These are phyloP conservation scores for Rhizopogon roseolus DNA, from an alignment of 768 basidiomycete species.

Conservation along the genomic window DNA sequence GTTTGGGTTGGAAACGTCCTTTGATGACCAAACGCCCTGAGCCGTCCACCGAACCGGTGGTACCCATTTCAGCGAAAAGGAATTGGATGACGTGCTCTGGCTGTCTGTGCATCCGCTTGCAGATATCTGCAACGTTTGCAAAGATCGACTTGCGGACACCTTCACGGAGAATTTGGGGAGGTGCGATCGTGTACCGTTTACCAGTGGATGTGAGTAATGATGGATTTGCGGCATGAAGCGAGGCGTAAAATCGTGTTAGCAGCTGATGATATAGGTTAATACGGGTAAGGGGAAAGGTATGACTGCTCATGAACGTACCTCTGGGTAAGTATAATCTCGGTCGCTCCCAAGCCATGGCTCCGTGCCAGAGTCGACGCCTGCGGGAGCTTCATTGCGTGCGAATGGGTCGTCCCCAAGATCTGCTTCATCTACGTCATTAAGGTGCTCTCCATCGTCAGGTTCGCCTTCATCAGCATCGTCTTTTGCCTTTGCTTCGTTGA, in stretches of 20 bases:
- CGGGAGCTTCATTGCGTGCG: conserved; percentile 48
- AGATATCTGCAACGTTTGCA: conserved; percentile 95
- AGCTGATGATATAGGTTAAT: conserved; percentile 46
- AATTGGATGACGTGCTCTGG: conserved; percentile 98
- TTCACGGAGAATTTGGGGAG: conserved; percentile 90
- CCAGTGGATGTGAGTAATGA: conserved; percentile 78
- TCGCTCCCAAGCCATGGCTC: conserved; percentile 92
- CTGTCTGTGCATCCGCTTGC: conserved; percentile 96
- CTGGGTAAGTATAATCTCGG: conserved; percentile 93
- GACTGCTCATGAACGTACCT: conserved; percentile 47
- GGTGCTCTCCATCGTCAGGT: conserved; percentile 57
- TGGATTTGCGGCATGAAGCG: conserved; percentile 92
- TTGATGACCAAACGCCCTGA: conserved; percentile 91
- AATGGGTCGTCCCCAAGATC: conserved; percentile 92
- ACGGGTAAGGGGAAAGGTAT: neutral
- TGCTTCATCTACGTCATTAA: conserved; percentile 68
- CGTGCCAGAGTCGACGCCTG: conserved; percentile 65
- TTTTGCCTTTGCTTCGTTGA: conserved; percentile 67
- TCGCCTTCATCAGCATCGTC: conserved; percentile 55
- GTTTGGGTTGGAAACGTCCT: conserved; percentile 97
- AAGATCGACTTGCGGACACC: conserved; percentile 98
- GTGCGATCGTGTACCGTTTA: conserved; percentile 96
- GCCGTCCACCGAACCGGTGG: conserved; percentile 93
- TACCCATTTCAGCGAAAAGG: conserved; percentile 97
- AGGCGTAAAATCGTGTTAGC: conserved; percentile 85